Evolutionary conservation across 2,329 filamentous ascomycete genomes (phyloP).

Genomic region (Aquanectria penicillioides): DNA sequence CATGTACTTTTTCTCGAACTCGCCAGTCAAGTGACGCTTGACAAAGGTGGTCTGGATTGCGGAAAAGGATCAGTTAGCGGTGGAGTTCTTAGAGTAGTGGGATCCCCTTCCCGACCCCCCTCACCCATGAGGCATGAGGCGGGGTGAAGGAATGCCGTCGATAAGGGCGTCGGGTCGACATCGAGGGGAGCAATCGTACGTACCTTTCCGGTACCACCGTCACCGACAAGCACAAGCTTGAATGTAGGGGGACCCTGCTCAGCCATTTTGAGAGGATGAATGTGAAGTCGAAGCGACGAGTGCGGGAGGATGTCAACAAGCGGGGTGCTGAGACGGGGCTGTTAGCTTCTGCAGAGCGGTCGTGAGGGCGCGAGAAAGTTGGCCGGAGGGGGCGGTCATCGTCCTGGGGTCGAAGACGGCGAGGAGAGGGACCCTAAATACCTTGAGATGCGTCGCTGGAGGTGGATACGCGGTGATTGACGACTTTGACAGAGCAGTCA

Average conservation of each 20-base stretch:
- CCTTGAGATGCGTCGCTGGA: slow-evolving; percentile 41
- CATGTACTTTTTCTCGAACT: slow-evolving; percentile 99
- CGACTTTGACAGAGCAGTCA: slow-evolving; percentile 49
- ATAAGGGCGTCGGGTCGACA: slow-evolving; percentile 32
- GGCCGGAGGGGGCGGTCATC: slow-evolving; percentile 26
- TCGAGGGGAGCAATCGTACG: slow-evolving; percentile 40
- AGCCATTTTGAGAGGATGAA: slow-evolving; percentile 68
- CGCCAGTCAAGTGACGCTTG: slow-evolving; percentile 99
- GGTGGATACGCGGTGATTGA: slow-evolving; percentile 47
- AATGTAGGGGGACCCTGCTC: slow-evolving; percentile 77
- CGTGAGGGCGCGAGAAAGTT: slow-evolving; percentile 26
- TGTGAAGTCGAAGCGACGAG: slow-evolving; percentile 38
- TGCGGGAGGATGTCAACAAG: slow-evolving; percentile 58
- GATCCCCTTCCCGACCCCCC: slow-evolving; percentile 22
- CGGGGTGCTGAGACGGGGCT: slow-evolving; percentile 51
- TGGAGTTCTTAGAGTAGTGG: slow-evolving; percentile 19
- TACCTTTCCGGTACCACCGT: slow-evolving; percentile 99
- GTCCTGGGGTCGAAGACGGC: slow-evolving; percentile 23
- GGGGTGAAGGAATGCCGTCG: slow-evolving; percentile 34
- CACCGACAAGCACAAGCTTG: slow-evolving; percentile 99
- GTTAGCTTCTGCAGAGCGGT: slow-evolving; percentile 45
- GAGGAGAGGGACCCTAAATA: slow-evolving; percentile 37
- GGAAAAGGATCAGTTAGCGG: slow-evolving; percentile 31
- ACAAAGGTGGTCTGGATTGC: slow-evolving; percentile 91
- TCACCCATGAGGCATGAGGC: slow-evolving; percentile 27